Conservation (phyloP, 2,329 filamentous ascomycete species). For the Talaromyces sp. region DNA sequence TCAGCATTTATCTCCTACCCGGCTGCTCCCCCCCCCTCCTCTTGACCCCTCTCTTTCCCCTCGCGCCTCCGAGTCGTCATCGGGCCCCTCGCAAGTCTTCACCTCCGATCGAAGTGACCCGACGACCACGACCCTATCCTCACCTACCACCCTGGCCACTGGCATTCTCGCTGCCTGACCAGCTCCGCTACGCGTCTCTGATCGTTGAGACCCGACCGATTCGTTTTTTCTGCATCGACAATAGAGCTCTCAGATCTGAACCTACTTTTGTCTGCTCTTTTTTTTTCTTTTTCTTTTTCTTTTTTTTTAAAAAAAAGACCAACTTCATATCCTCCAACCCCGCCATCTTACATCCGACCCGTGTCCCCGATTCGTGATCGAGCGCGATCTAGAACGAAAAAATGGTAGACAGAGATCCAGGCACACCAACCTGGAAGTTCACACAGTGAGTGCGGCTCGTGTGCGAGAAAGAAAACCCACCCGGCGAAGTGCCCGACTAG, state of each 20-base stretch:
- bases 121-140: conserved; percentile 10
- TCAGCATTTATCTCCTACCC: background rate
- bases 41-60: conserved; percentile 8
- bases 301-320: too few relatives aligned
- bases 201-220: conserved; percentile 9
- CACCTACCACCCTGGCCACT: conserved; percentile 1
- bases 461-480: background rate
- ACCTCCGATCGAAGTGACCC: conserved; percentile 17
- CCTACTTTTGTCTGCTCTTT: conserved; percentile 5
- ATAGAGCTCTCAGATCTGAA: conserved; percentile 23
- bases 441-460: conserved; percentile 75
- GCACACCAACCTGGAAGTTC: conserved; percentile 98
- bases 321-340: background rate
- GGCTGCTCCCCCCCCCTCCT: conserved; percentile 1
- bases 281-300: conserved; percentile 11
- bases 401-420: conserved; percentile 96
- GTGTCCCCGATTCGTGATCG: conserved; percentile 26
- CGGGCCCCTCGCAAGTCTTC: conserved; percentile 19
- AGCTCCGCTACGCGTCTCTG: conserved; percentile 9
- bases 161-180: conserved; percentile 16
- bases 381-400: conserved; percentile 54
- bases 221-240: conserved; percentile 13
- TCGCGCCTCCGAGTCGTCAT: conserved; percentile 18
- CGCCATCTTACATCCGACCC: conserved; percentile 18
- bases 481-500: background rate